Evolutionary conservation across 2,329 filamentous ascomycete species (phyloP).

Genomic region (Huntiella decipiens): DNA sequence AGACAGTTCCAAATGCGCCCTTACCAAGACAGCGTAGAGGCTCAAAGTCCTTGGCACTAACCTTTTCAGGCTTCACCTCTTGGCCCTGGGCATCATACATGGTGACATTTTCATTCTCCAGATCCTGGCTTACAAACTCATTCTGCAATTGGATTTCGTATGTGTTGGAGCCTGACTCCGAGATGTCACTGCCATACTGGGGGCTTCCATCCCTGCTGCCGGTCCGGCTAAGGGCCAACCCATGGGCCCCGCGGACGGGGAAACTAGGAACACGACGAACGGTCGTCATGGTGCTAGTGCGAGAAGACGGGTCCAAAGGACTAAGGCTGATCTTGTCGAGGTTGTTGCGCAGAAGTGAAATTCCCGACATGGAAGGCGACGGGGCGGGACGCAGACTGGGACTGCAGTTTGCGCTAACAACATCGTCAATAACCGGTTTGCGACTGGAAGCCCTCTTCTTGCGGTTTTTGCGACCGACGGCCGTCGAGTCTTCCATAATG

Average conservation of each 20-base stretch:
- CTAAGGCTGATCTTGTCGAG: constrained; percentile 45
- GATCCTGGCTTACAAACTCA: constrained; percentile 43
- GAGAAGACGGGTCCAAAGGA: constrained; percentile 39
- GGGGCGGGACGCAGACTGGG: constrained; percentile 33
- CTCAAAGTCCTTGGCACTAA: constrained; percentile 81
- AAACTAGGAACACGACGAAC: constrained; percentile 10
- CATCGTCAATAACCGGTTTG: constrained; percentile 25
- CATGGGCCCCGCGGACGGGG: constrained; percentile 14
- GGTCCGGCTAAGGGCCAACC: constrained; percentile 30
- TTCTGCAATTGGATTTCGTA: constrained; percentile 73
- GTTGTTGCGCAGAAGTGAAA: constrained; percentile 55
- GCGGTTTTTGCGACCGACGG: constrained; percentile 1
- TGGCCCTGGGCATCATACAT: constrained; percentile 19
- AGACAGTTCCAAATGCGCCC: constrained; percentile 85
- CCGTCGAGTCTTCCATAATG: not conserved
- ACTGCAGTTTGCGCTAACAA: constrained; percentile 45
- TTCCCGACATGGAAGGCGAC: constrained; percentile 46
- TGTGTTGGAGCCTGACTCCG: constrained; percentile 48
- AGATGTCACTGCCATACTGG: constrained; percentile 38
- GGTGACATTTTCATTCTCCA: constrained; percentile 15
- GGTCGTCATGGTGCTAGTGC: constrained; percentile 29
- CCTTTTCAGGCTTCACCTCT: constrained; percentile 41
- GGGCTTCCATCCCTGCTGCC: constrained; percentile 36
- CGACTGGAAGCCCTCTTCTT: constrained; percentile 16
- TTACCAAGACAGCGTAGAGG: constrained; percentile 84